phyloP scores from a whole-genome alignment of 2,329 filamentous ascomycete genomes.

The Fusarium goolgardi region DNA sequence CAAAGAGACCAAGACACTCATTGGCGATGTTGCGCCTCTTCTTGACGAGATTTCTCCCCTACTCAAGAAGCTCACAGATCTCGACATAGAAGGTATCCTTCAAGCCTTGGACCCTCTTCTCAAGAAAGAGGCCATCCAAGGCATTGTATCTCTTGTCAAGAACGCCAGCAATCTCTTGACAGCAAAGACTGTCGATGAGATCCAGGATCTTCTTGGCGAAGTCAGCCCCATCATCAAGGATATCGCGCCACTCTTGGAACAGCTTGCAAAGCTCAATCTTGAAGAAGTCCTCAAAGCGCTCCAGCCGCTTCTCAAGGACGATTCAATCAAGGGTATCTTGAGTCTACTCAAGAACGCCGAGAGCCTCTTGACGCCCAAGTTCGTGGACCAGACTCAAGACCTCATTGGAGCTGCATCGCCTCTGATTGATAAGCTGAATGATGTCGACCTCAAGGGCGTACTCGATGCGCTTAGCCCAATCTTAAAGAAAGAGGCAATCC shows the following conservation, averaged over 20 bases:
- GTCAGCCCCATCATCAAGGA: slow-evolving; percentile 47
- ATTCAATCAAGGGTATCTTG: slow-evolving; percentile 38
- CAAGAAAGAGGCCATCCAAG: slow-evolving; percentile 44
- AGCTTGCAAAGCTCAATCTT: slow-evolving; percentile 52
- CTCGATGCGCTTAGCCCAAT: slow-evolving; percentile 17
- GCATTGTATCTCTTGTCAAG: slow-evolving; percentile 42
- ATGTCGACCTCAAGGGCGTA: slow-evolving; percentile 23
- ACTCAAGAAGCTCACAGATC: slow-evolving; percentile 46
- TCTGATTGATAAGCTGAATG: slow-evolving; percentile 20
- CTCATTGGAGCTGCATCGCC: slow-evolving; percentile 31
- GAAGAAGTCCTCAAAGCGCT: slow-evolving; percentile 50
- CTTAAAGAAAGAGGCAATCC: slow-evolving; percentile 20
- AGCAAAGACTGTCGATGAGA: slow-evolving; percentile 39
- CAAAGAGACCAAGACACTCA: slow-evolving; percentile 42
- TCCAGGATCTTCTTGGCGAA: slow-evolving; percentile 52
- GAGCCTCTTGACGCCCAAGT: slow-evolving; percentile 41
- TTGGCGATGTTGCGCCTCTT: slow-evolving; percentile 49
- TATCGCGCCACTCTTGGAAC: slow-evolving; percentile 35
- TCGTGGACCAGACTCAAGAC: slow-evolving; percentile 40
- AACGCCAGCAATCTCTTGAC: slow-evolving; percentile 44
- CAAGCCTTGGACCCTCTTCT: slow-evolving; percentile 46
- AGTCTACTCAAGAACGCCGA: slow-evolving; percentile 51
- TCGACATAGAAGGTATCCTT: slow-evolving; percentile 51
- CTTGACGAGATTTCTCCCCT: slow-evolving; percentile 49
- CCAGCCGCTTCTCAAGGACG: slow-evolving; percentile 50